Conservation (phyloP, 2,329 filamentous ascomycete species). For the Cytospora piceicola region DNA sequence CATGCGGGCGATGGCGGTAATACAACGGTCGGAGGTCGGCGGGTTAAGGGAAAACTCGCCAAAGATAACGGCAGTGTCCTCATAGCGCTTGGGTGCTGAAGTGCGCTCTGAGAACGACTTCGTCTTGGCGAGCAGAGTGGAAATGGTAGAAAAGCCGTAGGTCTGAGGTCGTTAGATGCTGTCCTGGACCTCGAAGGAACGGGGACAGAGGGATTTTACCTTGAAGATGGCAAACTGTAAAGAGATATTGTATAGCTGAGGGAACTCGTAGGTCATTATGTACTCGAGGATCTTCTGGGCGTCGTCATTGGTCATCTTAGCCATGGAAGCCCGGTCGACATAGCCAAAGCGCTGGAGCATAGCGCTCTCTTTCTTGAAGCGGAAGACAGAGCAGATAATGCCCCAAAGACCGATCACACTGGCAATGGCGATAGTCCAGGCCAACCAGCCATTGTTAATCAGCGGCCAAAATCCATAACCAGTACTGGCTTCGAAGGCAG, state of each 20-base stretch:
- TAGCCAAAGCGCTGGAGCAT: slow-evolving; percentile 40
- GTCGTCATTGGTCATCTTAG: slow-evolving; percentile 48
- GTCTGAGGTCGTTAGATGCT: slow-evolving; percentile 37
- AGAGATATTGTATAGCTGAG: slow-evolving; percentile 43
- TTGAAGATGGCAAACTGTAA: slow-evolving; percentile 48
- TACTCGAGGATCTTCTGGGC: slow-evolving; percentile 49
- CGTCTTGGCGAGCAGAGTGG: slow-evolving; percentile 42
- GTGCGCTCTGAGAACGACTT: slow-evolving; percentile 42
- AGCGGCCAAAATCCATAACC: neutral
- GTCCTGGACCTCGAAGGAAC: neutral
- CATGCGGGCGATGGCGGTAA: slow-evolving; percentile 44
- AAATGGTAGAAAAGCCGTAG: slow-evolving; percentile 46
- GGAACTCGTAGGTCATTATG: slow-evolving; percentile 43
- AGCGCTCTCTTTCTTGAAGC: slow-evolving; percentile 42
- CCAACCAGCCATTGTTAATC: neutral
- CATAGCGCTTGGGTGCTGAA: slow-evolving; percentile 46
- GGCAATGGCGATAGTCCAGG: slow-evolving; percentile 7
- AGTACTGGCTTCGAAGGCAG: neutral
- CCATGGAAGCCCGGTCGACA: slow-evolving; percentile 42
- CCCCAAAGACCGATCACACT: slow-evolving; percentile 39
- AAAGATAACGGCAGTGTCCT: slow-evolving; percentile 46
- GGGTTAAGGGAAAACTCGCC: slow-evolving; percentile 43
- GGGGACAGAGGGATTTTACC: slow-evolving; percentile 32
- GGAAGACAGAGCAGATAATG: slow-evolving; percentile 42
- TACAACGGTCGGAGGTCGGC: slow-evolving; percentile 41